Conservation (phyloP, 495 filamentous ascomycete species). For the Neurospora sp. region DNA sequence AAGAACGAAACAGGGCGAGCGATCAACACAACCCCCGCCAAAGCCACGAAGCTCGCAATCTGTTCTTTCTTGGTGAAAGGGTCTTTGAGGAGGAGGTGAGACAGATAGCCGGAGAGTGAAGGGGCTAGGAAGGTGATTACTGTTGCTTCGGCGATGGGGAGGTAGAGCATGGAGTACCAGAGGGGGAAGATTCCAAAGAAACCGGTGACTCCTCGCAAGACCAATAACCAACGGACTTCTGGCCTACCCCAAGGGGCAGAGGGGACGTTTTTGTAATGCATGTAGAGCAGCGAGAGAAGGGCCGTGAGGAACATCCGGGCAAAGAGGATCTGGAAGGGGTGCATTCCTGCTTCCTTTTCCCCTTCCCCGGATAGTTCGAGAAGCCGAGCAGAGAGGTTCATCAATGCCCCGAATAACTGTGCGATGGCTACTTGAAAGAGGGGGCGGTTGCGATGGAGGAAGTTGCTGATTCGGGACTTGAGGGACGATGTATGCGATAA, state of each 20-base stretch:
- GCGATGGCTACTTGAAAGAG: constrained; percentile 62
- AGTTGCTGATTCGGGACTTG: neutral
- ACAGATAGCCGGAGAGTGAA: constrained; percentile 71
- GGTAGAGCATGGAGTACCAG: constrained; percentile 65
- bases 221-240: too few species aligned
- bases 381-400: constrained; percentile 77
- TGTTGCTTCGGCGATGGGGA: constrained; percentile 82
- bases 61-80: constrained; percentile 74
- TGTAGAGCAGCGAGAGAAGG: constrained; percentile 57
- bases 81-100: constrained; percentile 63
- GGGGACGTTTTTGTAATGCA: constrained; percentile 32
- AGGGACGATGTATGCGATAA: neutral
- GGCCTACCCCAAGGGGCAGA: too few species aligned
- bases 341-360: constrained; percentile 30
- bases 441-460: constrained; percentile 54
- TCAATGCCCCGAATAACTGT: constrained; percentile 77
- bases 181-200: constrained; percentile 27
- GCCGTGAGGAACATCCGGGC: constrained; percentile 72
- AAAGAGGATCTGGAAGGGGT: constrained; percentile 87
- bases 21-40: constrained; percentile 77
- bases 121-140: constrained; percentile 89
- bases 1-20: constrained; percentile 62
- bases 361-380: constrained; percentile 65
- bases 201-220: too few species aligned
- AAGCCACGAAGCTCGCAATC: constrained; percentile 62